A percentile compares a stretch with the other conserved stretches of the same genome.
phyloP scores from a whole-genome alignment of 2,329 filamentous ascomycete genomes.

The Colletotrichum lini region DNA sequence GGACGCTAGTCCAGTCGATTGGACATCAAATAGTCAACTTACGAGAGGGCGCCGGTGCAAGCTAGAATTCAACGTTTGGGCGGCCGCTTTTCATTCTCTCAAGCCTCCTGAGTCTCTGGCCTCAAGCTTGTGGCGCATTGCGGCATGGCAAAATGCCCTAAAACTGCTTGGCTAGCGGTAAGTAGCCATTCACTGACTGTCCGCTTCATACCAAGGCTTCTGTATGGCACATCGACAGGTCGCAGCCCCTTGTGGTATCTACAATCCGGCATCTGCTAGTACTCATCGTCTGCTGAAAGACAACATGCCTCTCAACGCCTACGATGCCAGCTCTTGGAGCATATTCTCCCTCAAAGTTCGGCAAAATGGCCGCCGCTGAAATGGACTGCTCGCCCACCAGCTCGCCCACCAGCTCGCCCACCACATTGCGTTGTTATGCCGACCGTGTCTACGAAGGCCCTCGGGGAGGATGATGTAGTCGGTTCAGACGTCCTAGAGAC shows the following conservation, averaged over 20 bases:
- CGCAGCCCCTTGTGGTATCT: not conserved
- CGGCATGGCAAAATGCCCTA: constrained; percentile 7
- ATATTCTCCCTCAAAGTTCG: not conserved
- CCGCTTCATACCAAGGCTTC: not conserved
- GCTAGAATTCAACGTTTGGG: constrained; percentile 8
- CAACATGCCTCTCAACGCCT: not conserved
- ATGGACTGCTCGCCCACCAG: no score
- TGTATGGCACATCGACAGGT: not conserved
- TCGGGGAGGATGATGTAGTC: no score
- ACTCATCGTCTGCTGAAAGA: not conserved
- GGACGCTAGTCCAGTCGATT: constrained; percentile 11
- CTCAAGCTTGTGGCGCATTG: constrained; percentile 16
- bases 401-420: no score
- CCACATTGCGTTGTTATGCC: not conserved
- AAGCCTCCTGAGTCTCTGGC: constrained; percentile 13
- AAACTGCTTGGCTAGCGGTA: not conserved
- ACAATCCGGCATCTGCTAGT: not conserved
- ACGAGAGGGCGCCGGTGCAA: constrained; percentile 8
- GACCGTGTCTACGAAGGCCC: not conserved
- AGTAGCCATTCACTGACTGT: not conserved
- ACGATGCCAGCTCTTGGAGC: not conserved
- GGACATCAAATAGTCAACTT: not conserved
- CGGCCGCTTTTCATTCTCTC: not conserved
- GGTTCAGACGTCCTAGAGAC: not conserved
- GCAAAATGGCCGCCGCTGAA: no score